phyloP scores from a whole-genome alignment of 73 alveolate genomes.

The Durusdinium trenchii region DNA sequence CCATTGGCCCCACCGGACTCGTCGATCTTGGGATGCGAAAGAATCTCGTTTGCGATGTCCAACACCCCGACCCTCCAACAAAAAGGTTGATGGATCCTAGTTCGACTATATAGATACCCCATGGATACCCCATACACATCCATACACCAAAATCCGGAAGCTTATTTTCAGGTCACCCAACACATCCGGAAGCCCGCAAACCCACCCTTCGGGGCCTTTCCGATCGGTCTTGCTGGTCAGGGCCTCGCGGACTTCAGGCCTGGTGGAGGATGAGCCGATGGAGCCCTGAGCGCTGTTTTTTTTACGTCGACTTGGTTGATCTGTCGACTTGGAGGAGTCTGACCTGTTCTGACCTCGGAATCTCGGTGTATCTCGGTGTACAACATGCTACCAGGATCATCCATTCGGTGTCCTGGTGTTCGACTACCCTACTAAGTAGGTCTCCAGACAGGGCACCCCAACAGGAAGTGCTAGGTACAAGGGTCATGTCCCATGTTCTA shows the following conservation, averaged over 20 bases:
- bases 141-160: too few relatives aligned
- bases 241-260: conserved; percentile 31
- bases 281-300: not conserved
- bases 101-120: not conserved
- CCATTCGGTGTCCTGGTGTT: not conserved
- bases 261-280: not conserved
- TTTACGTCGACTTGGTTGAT: not conserved
- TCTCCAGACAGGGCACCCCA: not conserved
- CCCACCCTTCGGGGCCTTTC: not conserved
- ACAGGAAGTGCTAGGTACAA: too few relatives aligned
- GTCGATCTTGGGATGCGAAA: too few relatives aligned
- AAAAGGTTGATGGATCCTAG: not conserved
- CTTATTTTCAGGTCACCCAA: not conserved
- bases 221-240: conserved; percentile 22
- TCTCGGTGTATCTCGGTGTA: too few relatives aligned
- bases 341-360: not conserved
- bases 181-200: not conserved
- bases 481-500: too few relatives aligned
- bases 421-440: not conserved
- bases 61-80: not conserved
- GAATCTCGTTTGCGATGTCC: not conserved
- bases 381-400: too few relatives aligned
- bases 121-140: not conserved
- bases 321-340: not conserved
- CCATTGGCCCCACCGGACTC: too few relatives aligned